A percentile compares a stretch with the other conserved stretches of the same genome.
phyloP scores from a whole-genome alignment of 2,329 filamentous ascomycete species.

The Phyllosticta citrichinensis region DNA sequence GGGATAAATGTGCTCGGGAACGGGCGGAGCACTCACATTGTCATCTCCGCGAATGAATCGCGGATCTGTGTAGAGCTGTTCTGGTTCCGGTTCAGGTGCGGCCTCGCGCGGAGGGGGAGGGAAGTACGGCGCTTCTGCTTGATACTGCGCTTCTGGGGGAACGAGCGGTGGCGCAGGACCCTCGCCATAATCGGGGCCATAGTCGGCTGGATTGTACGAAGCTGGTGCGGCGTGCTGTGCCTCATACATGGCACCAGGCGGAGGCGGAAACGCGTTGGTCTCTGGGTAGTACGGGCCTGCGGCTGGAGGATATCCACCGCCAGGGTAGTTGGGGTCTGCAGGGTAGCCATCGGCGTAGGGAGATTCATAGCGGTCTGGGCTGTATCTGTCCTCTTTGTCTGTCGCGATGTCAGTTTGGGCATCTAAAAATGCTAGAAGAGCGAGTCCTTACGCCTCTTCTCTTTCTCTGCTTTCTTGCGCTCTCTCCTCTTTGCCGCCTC shows the following conservation, averaged over 20 bases:
- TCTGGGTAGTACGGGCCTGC: conserved; percentile 33
- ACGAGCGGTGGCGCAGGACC: not conserved
- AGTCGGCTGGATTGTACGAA: conserved; percentile 37
- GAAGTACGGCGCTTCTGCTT: conserved; percentile 20
- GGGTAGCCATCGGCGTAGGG: not conserved
- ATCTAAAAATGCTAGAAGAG: conserved; percentile 1
- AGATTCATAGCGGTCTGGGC: not conserved
- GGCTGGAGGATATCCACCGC: not conserved
- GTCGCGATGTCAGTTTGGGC: conserved; percentile 5
- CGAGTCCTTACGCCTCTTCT: conserved; percentile 39
- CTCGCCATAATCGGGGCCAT: conserved; percentile 21
- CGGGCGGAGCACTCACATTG: conserved; percentile 40
- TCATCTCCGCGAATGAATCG: conserved; percentile 30
- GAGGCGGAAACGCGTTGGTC: conserved; percentile 41
- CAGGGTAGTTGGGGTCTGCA: not conserved
- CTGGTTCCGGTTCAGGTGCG: conserved; percentile 18
- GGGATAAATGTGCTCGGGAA: conserved; percentile 23
- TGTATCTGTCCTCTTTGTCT: conserved; percentile 11
- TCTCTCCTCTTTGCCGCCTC: conserved; percentile 48
- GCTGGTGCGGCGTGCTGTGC: conserved; percentile 22
- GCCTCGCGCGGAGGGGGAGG: conserved; percentile 17
- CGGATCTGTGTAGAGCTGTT: conserved; percentile 19
- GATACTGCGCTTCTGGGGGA: not conserved
- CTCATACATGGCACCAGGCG: conserved; percentile 24
- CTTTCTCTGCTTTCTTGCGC: conserved; percentile 44